phyloP scores from a whole-genome alignment of 345 rosid genomes.

The Salix purpurea region DNA sequence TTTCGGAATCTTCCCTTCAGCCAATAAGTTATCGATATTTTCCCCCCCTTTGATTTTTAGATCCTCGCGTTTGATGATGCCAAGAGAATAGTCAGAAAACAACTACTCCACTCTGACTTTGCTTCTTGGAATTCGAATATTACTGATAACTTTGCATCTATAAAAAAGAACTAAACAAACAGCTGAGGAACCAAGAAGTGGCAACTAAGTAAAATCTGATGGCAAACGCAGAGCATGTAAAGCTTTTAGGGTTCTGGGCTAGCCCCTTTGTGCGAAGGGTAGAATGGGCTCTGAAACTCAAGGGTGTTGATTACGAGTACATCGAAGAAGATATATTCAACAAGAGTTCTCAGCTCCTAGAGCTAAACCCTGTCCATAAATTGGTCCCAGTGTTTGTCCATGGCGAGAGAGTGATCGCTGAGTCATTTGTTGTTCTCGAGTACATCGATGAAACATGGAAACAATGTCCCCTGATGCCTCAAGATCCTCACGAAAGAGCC shows the following conservation, averaged over 20 bases:
- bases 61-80: too few relatives aligned
- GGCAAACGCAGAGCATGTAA: constrained; percentile 6
- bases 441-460: constrained; percentile 38
- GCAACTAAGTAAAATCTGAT: neutral
- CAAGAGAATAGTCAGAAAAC: too few relatives aligned
- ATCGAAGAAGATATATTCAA: constrained; percentile 20
- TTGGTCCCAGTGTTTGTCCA: constrained; percentile 22
- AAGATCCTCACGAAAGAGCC: constrained; percentile 36
- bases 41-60: too few relatives aligned
- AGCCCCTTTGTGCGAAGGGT: constrained; percentile 17
- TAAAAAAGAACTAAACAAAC: neutral
- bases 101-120: too few relatives aligned
- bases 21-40: too few relatives aligned
- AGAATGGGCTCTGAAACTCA: constrained; percentile 15
- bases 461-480: constrained; percentile 29
- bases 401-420: constrained; percentile 2
- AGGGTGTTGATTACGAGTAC: constrained; percentile 20
- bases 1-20: too few relatives aligned
- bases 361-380: constrained; percentile 13
- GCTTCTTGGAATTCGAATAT: too few relatives aligned
- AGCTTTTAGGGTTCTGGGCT: constrained; percentile 18
- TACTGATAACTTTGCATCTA: too few relatives aligned
- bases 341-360: constrained; percentile 13
- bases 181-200: neutral
- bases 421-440: constrained; percentile 22